Base-by-base conservation (phyloP, 345 rosid species). In the Camelina laxa region DNA sequence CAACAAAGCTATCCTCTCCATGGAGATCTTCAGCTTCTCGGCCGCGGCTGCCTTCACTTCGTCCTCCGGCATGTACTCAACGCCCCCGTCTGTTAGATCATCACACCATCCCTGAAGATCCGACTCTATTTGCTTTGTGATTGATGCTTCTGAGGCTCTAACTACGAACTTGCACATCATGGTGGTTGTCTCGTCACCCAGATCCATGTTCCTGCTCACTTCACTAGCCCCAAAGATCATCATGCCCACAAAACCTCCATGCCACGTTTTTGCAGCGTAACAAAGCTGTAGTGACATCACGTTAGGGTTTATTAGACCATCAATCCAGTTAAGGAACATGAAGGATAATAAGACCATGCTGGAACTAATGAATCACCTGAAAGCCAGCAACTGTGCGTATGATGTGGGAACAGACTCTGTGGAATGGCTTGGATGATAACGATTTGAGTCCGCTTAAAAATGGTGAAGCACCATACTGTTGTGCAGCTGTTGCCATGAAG, bases 201-300 rank as follows among this genome's bases (percentile, higher is more conserved):
- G 84, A 69, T 95, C 99, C 72, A 95, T 93, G 70, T 95, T 92
- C 81, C 99, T 86, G 86, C 97, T 95, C 58, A 95, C 96, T 85
- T 95, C 99, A 85, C 97, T 95, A 69, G 99, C 97, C 70, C 99
- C 99, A 78, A 95, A 91, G 35, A 95, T 76, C 97, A 90, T 95
- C 96, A 95, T 73, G 35, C 97, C 97, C 76, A 94, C 63, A 79
- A 90, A 91, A 62, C 97, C 97, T 63, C 97, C 97, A 76, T 86
- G 88, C 98, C 97, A 94, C 48, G 97, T 94, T 80, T 94, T 94
- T 63, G 97, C 99, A 66, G 97, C 96, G 77, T 87, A 90, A 72
- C 99, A 94, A 76, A 90, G 92, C 99, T 91, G 89, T 69, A 16
- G 48, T 41, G 27, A 72, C 56, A 66, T 33, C 19, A 44, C 70